Evolutionary conservation across 805 yeast genomes (phyloP).

Genomic region (Myxozyma vanderwaltii): DNA sequence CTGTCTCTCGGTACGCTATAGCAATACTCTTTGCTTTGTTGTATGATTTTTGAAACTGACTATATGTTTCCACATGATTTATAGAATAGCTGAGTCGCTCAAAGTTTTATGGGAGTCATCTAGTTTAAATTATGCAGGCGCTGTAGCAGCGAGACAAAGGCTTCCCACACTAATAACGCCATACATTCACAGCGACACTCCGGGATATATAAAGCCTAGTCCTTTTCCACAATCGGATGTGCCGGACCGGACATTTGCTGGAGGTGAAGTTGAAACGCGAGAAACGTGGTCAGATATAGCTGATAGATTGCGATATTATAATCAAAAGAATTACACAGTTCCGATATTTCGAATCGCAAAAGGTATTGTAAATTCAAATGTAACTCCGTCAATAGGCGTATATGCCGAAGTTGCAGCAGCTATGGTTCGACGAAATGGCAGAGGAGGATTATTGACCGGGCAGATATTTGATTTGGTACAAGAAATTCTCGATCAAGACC

Average conservation of each 20-base stretch:
- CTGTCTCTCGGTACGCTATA: background rate
- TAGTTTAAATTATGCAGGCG: background rate
- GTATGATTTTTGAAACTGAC: background rate
- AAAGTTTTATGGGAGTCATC: background rate
- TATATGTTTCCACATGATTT: background rate
- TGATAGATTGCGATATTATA: conserved; percentile 4
- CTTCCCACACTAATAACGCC: background rate
- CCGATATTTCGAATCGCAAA: conserved; percentile 3
- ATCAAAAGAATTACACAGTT: background rate
- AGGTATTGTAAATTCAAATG: conserved; percentile 7
- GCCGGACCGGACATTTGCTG: too few relatives aligned
- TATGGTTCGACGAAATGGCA: background rate
- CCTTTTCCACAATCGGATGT: too few relatives aligned
- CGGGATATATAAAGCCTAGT: too few relatives aligned
- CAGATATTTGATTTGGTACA: conserved; percentile 8
- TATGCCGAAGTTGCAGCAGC: conserved; percentile 6
- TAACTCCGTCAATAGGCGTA: conserved; percentile 2
- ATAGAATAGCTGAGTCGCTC: background rate
- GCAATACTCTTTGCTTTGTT: too few relatives aligned
- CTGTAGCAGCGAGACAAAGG: background rate
- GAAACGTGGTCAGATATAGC: conserved; percentile 10
- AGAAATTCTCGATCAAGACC: background rate
- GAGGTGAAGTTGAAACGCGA: too few relatives aligned
- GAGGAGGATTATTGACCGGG: background rate
- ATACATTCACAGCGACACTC: too few relatives aligned